Base-by-base conservation (phyloP, 2,329 filamentous ascomycete genomes). In the Fusarium staphyleae region DNA sequence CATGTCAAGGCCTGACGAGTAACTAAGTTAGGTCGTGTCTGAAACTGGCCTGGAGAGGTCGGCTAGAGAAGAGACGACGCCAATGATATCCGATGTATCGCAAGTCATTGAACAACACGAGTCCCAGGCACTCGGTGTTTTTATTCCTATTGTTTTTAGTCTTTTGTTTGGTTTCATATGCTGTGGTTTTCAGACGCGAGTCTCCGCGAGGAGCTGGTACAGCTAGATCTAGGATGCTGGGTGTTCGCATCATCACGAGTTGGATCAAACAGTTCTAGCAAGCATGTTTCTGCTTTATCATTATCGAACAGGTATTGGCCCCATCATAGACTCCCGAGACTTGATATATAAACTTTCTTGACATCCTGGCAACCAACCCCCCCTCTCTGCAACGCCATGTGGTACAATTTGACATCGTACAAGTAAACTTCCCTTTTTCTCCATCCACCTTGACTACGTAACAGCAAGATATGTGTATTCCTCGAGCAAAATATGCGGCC, bases 281-380 rank as follows among this genome's bases (percentile, higher is more conserved):
- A 36, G 14, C 6, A 36, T 32, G 35, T 22, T 14, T 37, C 28
- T 55, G 30, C 28, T 34, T 48, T 40, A 11, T 40, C 26, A 39
- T 48, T 42, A 18, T 16, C 16, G 36, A 26, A 32, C 36, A 50
- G 37, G 14, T 29, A 32, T 29, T 18, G 39, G 41, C 52, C 40
- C 60, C 56, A 56, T 43, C 45, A 62, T 47, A 37, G 33, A 60
- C 55, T 63, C 59, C 60, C 55, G 29, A 60, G 52, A 16, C 35
- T 46, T 32, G 46, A 15, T 56, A 46, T 30, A 49, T 46, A 45
- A 41, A 28, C 11, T 19, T 45, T 28, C 29, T 34, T n/a, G 33
- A n/a, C 34, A 26, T 36, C 36, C 53, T 24, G 22, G 22, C 18
- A 19, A 30, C 15, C 22, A 24, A 24, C 22, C 22, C 22, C n/a